These are phyloP conservation scores for Tremella mesenterica DNA, from an alignment of 768 basidiomycete genomes.

Conservation along the genomic window DNA sequence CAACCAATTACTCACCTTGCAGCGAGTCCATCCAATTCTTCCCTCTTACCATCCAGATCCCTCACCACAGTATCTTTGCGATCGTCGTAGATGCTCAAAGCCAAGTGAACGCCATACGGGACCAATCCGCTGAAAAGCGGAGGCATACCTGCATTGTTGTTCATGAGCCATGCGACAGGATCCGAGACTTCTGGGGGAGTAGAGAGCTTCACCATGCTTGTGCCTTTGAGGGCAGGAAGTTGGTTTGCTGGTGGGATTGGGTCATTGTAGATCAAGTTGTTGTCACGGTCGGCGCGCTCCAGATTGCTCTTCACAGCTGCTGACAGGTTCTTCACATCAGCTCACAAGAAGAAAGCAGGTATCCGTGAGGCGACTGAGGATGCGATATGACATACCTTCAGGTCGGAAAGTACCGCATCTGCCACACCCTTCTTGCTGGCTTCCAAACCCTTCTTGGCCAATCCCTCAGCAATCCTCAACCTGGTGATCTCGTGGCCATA, in stretches of 20 bases:
- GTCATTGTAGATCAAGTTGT: conserved; percentile 89
- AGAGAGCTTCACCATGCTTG: conserved; percentile 57
- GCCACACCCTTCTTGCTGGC: conserved; percentile 58
- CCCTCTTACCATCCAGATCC: conserved; percentile 55
- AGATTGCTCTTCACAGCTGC: conserved; percentile 61
- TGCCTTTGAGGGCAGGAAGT: conserved; percentile 58
- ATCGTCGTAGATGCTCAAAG: conserved; percentile 84
- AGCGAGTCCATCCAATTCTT: conserved; percentile 56
- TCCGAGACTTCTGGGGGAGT: conserved; percentile 47
- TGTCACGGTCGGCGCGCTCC: conserved; percentile 72
- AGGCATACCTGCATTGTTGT: conserved; percentile 47
- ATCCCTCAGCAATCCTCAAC: conserved; percentile 57
- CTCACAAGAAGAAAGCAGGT: too few relatives aligned
- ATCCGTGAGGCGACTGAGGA: background rate
- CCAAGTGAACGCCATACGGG: conserved; percentile 77
- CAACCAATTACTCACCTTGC: conserved; percentile 52
- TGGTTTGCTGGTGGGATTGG: conserved; percentile 67
- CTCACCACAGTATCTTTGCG: conserved; percentile 62
- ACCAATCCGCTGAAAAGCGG: conserved; percentile 67
- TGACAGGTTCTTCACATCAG: conserved; percentile 58
- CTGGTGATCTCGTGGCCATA: conserved; percentile 83
- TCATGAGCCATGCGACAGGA: conserved; percentile 44
- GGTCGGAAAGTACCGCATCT: conserved; percentile 62
- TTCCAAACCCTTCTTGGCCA: conserved; percentile 64
- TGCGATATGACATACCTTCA: conserved; percentile 54